Evolutionary conservation across 78 protist genomes (phyloP).

Genomic region (Speleostelium caveatum): DNA sequence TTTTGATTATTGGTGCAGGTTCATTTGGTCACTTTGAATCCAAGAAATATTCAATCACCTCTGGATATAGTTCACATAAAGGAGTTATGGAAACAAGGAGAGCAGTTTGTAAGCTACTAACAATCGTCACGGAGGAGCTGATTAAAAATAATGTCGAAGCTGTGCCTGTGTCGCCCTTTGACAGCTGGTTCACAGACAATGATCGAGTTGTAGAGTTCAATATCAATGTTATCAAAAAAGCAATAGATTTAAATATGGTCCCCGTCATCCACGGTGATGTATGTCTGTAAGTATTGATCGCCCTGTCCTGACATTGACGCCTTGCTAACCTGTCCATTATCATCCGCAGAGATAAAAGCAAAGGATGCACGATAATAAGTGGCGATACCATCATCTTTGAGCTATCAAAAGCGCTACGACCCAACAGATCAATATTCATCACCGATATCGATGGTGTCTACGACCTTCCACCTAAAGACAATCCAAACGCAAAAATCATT

Average conservation of each 20-base stretch:
- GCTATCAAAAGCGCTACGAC: slow-evolving; percentile 2
- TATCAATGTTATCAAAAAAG: not conserved
- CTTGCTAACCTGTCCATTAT: not conserved
- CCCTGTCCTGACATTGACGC: too few species aligned
- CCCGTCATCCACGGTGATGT: slow-evolving; percentile 78
- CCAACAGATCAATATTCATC: slow-evolving; percentile 28
- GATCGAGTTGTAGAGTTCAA: not conserved
- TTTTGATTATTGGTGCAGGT: slow-evolving; percentile 64
- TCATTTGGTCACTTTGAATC: slow-evolving; percentile 69
- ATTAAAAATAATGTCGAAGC: not conserved
- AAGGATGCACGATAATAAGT: slow-evolving; percentile 59
- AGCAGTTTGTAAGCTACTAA: not conserved
- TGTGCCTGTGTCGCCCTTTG: slow-evolving; percentile 43
- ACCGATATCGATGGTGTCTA: slow-evolving; percentile 66
- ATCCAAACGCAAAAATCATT: slow-evolving; percentile 17
- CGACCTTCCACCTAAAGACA: slow-evolving; percentile 13
- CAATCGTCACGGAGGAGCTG: not conserved
- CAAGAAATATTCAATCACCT: slow-evolving; percentile 10
- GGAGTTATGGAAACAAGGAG: slow-evolving; percentile 21
- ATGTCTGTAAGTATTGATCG: slow-evolving; percentile 14
- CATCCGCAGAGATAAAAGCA: not conserved
- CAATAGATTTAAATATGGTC: not conserved
- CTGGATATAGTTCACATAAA: slow-evolving; percentile 3
- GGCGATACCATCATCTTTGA: slow-evolving; percentile 44
- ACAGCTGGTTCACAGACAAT: slow-evolving; percentile 33